Conservation (phyloP, 176 grass and related monocot genomes). For the Carex littledalei region DNA sequence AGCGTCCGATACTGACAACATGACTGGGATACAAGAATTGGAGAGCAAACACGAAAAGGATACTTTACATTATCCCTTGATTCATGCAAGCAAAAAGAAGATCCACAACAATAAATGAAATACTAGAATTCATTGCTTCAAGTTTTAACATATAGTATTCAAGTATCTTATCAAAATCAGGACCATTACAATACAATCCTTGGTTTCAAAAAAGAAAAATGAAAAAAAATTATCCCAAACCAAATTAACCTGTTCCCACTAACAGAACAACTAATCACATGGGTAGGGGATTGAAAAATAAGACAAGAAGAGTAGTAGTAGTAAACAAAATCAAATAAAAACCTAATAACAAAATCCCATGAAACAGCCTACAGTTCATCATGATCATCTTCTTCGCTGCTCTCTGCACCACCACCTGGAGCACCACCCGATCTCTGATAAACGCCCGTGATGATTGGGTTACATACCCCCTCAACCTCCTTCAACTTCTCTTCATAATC, state of each 20-base stretch:
- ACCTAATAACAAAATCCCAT: constrained; percentile 12
- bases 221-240: neutral
- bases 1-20: too few species aligned
- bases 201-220: constrained; percentile 13
- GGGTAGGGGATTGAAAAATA: constrained; percentile 3
- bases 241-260: constrained; percentile 16
- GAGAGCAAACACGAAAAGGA: too few species aligned
- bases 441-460: constrained; percentile 42
- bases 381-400: constrained; percentile 29
- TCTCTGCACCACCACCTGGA: constrained; percentile 24
- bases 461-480: constrained; percentile 49
- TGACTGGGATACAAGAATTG: too few species aligned
- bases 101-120: neutral
- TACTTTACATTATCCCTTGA: too few species aligned
- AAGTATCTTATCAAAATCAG: constrained; percentile 25
- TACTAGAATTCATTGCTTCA: neutral
- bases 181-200: constrained; percentile 25
- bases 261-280: constrained; percentile 26
- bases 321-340: constrained; percentile 15
- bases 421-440: constrained; percentile 49
- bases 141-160: constrained; percentile 5
- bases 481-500: constrained; percentile 53
- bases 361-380: constrained; percentile 39
- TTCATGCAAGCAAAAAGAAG: too few species aligned
- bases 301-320: neutral